phyloP scores from a whole-genome alignment of 2,329 filamentous ascomycete species.

The Claviceps arundinis region DNA sequence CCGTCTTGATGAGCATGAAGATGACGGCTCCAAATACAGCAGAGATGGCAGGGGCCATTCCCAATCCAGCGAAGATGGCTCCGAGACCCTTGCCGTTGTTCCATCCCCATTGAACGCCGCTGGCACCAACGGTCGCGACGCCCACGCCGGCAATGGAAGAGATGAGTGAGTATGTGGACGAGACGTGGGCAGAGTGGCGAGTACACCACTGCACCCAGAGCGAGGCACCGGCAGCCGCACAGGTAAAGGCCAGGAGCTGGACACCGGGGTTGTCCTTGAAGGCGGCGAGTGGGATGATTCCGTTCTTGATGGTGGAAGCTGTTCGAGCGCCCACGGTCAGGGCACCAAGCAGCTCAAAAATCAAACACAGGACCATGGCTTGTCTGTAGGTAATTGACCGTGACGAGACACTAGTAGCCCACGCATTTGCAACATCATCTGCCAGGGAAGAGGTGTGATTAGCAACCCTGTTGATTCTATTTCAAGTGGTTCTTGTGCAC shows the following conservation, averaged over 20 bases:
- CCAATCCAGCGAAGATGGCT: conserved; percentile 53
- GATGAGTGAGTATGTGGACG: conserved; percentile 59
- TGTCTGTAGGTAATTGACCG: conserved; percentile 51
- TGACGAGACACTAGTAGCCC: conserved; percentile 53
- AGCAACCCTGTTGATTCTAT: not conserved
- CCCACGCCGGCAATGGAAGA: conserved; percentile 57
- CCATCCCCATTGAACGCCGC: conserved; percentile 53
- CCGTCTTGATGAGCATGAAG: conserved; percentile 50
- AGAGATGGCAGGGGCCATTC: conserved; percentile 54
- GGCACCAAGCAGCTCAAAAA: conserved; percentile 57
- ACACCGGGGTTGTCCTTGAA: conserved; percentile 50
- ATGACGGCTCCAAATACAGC: conserved; percentile 50
- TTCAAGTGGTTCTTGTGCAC: not conserved
- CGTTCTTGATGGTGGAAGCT: conserved; percentile 69
- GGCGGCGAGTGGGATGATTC: conserved; percentile 48
- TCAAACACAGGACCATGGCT: conserved; percentile 51
- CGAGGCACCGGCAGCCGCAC: conserved; percentile 49
- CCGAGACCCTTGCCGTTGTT: conserved; percentile 52
- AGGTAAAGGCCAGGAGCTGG: conserved; percentile 55
- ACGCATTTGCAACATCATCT: conserved; percentile 77
- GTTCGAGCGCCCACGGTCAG: conserved; percentile 55
- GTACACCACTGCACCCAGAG: conserved; percentile 75
- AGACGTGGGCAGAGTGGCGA: conserved; percentile 57
- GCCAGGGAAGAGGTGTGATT: conserved; percentile 1
- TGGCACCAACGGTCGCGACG: conserved; percentile 51